These are phyloP conservation scores for Infundibulicybe gibba DNA, from an alignment of 768 basidiomycete species.

Conservation along the genomic window DNA sequence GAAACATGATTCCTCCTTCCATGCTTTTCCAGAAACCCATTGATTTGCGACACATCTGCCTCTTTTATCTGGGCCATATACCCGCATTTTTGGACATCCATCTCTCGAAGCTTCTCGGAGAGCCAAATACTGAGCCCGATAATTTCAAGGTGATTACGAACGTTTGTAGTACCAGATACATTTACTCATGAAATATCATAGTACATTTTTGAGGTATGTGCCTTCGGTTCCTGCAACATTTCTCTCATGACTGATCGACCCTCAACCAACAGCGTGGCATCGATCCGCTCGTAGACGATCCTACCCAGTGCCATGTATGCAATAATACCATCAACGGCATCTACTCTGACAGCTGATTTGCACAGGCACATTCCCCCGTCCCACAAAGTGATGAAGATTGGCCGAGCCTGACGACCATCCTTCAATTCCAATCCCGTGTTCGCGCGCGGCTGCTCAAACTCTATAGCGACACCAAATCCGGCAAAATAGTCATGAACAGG, in stretches of 20 bases:
- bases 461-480: conserved; percentile 64
- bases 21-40: conserved; percentile 93
- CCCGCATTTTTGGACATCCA: conserved; percentile 92
- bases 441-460: conserved; percentile 67
- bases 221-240: neutral
- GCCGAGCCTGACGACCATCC: conserved; percentile 70
- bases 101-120: conserved; percentile 66
- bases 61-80: conserved; percentile 97
- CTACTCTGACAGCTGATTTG: neutral
- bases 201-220: conserved; percentile 71
- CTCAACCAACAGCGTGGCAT: conserved; percentile 70
- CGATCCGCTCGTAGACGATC: conserved; percentile 92
- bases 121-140: conserved; percentile 82
- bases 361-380: conserved; percentile 84
- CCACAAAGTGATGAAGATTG: conserved; percentile 80
- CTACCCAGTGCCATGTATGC: conserved; percentile 78
- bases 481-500: conserved; percentile 52
- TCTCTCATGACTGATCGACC: neutral
- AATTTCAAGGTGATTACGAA: conserved; percentile 55
- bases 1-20: conserved; percentile 79
- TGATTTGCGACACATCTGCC: conserved; percentile 88
- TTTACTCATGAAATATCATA: conserved; percentile 21
- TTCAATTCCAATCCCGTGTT: conserved; percentile 76
- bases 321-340: neutral
- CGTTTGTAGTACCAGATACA: conserved; percentile 3